Percentiles rank a stretch among this genome's conserved stretches.
Conservation (phyloP, 805 yeast species). For the Kuraishia piskuri region DNA sequence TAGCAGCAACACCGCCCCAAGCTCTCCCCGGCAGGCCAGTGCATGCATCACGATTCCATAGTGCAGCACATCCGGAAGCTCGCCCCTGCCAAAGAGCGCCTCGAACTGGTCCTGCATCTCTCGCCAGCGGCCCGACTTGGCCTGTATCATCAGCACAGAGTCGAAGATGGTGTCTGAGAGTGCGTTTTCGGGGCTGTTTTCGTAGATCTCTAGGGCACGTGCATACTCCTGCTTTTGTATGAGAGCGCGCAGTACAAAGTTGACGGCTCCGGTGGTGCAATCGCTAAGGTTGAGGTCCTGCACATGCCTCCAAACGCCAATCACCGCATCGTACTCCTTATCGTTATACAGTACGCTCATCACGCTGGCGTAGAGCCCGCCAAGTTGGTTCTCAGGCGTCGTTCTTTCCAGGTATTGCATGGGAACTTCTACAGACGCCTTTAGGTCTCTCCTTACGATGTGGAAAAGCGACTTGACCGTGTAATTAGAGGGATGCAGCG, state of each 20-base stretch:
- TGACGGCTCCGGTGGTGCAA: background rate
- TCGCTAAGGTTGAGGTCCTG: background rate
- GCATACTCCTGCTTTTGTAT: background rate
- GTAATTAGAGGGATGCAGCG: background rate
- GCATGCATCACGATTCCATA: conserved; percentile 56
- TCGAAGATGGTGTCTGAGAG: conserved; percentile 41
- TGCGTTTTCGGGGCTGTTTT: conserved; percentile 13
- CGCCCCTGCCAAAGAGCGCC: conserved; percentile 42
- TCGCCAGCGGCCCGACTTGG: conserved; percentile 40
- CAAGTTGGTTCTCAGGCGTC: background rate
- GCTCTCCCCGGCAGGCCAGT: conserved; percentile 41
- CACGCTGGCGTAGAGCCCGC: background rate
- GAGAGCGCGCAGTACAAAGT: background rate
- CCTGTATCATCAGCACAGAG: conserved; percentile 36
- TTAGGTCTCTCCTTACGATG: background rate
- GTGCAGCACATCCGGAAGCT: conserved; percentile 40
- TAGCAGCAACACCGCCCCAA: conserved; percentile 37
- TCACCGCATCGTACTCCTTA: background rate
- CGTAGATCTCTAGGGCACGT: background rate
- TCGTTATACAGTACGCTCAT: background rate
- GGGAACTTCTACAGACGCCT: background rate
- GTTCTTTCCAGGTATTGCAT: background rate
- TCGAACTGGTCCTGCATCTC: conserved; percentile 50
- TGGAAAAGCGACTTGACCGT: background rate
- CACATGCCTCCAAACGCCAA: background rate